Percentiles rank a stretch among this genome's conserved stretches.
Conservation (phyloP, 1,284 basidiomycete species). For the Cryptococcus neoformans region DNA sequence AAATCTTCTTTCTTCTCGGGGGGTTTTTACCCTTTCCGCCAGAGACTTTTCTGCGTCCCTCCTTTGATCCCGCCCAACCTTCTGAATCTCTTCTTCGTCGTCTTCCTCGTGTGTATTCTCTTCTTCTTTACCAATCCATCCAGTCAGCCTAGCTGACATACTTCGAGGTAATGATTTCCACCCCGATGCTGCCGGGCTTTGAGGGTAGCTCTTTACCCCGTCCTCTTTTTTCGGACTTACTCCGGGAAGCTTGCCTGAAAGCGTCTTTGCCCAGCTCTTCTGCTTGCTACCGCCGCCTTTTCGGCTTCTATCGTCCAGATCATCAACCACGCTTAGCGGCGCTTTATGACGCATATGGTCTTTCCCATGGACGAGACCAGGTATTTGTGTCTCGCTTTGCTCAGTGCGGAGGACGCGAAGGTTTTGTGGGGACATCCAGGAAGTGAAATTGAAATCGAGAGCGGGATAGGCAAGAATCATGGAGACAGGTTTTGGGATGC, state of each 20-base stretch:
- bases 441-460: slow-evolving; percentile 94
- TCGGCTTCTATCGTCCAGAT: slow-evolving; percentile 44
- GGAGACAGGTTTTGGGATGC: slow-evolving; percentile 63
- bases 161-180: slow-evolving; percentile 27
- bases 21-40: slow-evolving; percentile 48
- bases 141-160: slow-evolving; percentile 36
- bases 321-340: slow-evolving; percentile 81
- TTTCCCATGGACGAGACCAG: slow-evolving; percentile 71
- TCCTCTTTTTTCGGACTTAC: slow-evolving; percentile 24
- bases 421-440: slow-evolving; percentile 92
- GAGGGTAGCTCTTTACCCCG: slow-evolving; percentile 3
- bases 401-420: slow-evolving; percentile 74
- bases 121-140: slow-evolving; percentile 47
- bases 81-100: slow-evolving; percentile 5
- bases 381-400: slow-evolving; percentile 63
- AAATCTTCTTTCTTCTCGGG: slow-evolving; percentile 34
- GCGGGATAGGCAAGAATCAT: slow-evolving; percentile 69
- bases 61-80: slow-evolving; percentile 18
- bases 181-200: slow-evolving; percentile 11
- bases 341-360: slow-evolving; percentile 83
- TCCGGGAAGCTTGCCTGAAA: slow-evolving; percentile 38
- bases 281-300: slow-evolving; percentile 50
- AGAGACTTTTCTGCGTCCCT: slow-evolving; percentile 51
- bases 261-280: slow-evolving; percentile 53
- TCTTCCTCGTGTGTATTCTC: slow-evolving; percentile 49